Evolutionary conservation across 345 rosid species (phyloP).

Genomic region (Xanthoceras sorbifolium): DNA sequence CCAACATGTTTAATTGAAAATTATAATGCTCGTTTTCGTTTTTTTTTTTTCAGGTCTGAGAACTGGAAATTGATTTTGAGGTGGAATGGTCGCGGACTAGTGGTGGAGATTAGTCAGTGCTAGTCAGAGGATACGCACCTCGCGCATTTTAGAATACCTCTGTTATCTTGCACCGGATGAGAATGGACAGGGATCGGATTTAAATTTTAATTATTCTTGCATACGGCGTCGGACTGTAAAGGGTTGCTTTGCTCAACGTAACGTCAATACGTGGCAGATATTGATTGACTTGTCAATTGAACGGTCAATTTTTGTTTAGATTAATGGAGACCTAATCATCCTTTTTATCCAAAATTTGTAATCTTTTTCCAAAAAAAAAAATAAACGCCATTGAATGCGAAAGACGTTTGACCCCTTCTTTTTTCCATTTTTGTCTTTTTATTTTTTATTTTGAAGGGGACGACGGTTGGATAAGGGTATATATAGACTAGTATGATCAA

Average conservation of each 20-base stretch:
- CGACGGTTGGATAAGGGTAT: too few species aligned
- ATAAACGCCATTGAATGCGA: too few species aligned
- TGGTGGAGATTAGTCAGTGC: constrained; percentile 8
- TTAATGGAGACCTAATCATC: background rate
- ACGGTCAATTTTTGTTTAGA: background rate
- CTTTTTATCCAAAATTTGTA: background rate
- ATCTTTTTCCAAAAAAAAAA: too few species aligned
- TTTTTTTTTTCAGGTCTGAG: background rate
- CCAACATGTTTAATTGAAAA: constrained; percentile 40
- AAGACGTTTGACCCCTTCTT: too few species aligned
- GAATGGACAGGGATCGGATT: background rate
- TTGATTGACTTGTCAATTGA: background rate
- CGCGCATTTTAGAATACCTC: constrained; percentile 22
- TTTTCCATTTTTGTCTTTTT: too few species aligned
- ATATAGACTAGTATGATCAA: too few species aligned
- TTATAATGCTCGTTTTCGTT: background rate
- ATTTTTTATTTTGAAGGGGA: too few species aligned
- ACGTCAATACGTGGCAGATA: background rate
- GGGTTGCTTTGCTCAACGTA: background rate
- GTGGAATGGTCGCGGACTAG: background rate
- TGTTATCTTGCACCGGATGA: constrained; percentile 10
- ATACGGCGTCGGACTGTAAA: constrained; percentile 13
- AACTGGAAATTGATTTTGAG: background rate
- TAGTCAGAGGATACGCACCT: constrained; percentile 21
- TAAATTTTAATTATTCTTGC: background rate